These are phyloP conservation scores for Tuber aestivum DNA, from an alignment of 495 filamentous ascomycete genomes.

Conservation along the genomic window DNA sequence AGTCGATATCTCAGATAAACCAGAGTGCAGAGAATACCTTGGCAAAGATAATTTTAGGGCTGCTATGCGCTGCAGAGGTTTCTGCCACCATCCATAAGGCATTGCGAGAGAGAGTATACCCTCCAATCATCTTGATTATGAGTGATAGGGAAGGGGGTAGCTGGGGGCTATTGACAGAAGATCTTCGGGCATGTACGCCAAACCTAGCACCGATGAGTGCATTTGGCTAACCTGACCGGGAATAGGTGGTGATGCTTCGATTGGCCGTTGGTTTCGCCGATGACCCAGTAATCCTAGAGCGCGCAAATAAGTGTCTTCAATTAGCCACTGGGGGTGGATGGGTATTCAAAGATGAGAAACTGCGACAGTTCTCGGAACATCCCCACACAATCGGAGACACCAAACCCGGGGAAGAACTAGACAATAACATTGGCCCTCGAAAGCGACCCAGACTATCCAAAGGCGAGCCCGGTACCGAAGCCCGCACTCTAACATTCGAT, in stretches of 20 bases:
- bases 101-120: slow-evolving; percentile 32
- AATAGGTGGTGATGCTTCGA: slow-evolving; percentile 27
- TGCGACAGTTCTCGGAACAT: slow-evolving; percentile 20
- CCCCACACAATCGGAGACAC: slow-evolving; percentile 13
- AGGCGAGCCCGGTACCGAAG: slow-evolving; percentile 24
- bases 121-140: slow-evolving; percentile 21
- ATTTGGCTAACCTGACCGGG: slow-evolving; percentile 9
- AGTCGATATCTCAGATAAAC: slow-evolving; percentile 16
- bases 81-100: slow-evolving; percentile 15
- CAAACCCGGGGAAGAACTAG: slow-evolving; percentile 17
- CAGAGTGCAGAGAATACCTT: slow-evolving; percentile 19
- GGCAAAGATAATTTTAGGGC: slow-evolving; percentile 28
- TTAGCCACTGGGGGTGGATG: slow-evolving; percentile 27
- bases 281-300: slow-evolving; percentile 18
- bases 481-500: slow-evolving; percentile 12
- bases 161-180: slow-evolving; percentile 24
- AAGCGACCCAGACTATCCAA: slow-evolving; percentile 32
- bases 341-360: slow-evolving; percentile 23
- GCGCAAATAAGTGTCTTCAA: slow-evolving; percentile 20
- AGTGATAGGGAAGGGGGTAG: slow-evolving; percentile 11
- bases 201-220: background rate
- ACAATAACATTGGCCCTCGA: slow-evolving; percentile 20
- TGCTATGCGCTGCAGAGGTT: slow-evolving; percentile 26
- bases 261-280: slow-evolving; percentile 20
- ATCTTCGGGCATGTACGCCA: slow-evolving; percentile 28